Base-by-base conservation (phyloP, 2,329 filamentous ascomycete species). In the Sporothrix dimorphospora region DNA sequence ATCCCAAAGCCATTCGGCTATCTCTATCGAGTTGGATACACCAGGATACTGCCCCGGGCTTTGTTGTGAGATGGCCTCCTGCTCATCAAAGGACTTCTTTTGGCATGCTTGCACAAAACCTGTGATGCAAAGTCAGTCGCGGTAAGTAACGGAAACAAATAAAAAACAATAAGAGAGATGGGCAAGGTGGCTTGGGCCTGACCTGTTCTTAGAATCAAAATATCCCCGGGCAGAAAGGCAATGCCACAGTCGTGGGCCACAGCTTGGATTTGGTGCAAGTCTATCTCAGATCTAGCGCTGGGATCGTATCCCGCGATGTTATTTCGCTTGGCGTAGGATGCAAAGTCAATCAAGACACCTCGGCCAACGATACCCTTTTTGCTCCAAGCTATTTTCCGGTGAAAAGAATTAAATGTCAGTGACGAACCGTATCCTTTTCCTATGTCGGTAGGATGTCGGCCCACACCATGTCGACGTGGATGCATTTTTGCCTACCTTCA, bases 351-450 rank as follows among this genome's bases (percentile, higher is more conserved):
- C 9, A 68, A 27, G 2, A 68, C 65, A 11, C 65, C 65, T 1
- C 65, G 45, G 34, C 65, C 65, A 16, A 68, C 65, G 19, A 68
- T 68, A n/a, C 65, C 63, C 55, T 59, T 27, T 16, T 19, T 34
- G 27, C 55, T 59, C 55, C 55, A 59, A 21, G 30, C 63, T 66
- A 19, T 55, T 30, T 16, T 3, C 55, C 55, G 55, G 51, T 24
- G 21, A 55, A 55, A 55, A 30, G 21, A 55, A 30, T n/a, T 16
- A 55, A 30, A n/a, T 16, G 63, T 47, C 16, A 67, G 24, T 34
- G 27, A 27, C 11, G 34, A 8, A 49, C 4, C 19, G 11, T 4
- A 45, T 12, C 3, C 3, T 2, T 45, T 16, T 34, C 30, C 30
- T 34, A 34, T 6, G 30, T 34, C 30, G 30, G 30, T 34, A 34